Percentiles rank a stretch among this genome's conserved stretches.
Conservation (phyloP, 805 yeast genomes). For the Spathaspora passalidarum region DNA sequence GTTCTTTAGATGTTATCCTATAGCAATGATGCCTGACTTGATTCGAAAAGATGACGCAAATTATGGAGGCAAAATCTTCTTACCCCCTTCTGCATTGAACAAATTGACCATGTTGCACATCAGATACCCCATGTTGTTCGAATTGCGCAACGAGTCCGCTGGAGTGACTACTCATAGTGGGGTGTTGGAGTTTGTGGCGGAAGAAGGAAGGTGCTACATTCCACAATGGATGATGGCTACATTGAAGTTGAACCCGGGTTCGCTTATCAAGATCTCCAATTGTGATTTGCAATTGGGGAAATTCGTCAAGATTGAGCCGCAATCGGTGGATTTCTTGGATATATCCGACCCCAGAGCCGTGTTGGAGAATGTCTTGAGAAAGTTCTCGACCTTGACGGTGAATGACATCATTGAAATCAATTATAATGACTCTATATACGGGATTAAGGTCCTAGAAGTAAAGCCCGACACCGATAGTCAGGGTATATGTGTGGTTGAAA, state of each 20-base stretch:
- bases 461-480: conserved; percentile 66
- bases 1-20: conserved; percentile 88
- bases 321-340: conserved; percentile 86
- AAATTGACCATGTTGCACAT: conserved; percentile 88
- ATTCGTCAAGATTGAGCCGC: conserved; percentile 94
- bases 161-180: conserved; percentile 77
- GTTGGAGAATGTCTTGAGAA: conserved; percentile 84
- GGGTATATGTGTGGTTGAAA: conserved; percentile 92
- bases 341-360: conserved; percentile 97
- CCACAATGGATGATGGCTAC: conserved; percentile 97
- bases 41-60: conserved; percentile 74
- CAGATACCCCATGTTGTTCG: conserved; percentile 94
- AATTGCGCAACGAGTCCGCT: conserved; percentile 65
- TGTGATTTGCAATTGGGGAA: conserved; percentile 82
- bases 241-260: conserved; percentile 69
- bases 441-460: conserved; percentile 80
- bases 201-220: conserved; percentile 90
- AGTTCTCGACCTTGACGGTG: conserved; percentile 82
- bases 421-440: conserved; percentile 76
- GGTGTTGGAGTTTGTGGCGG: conserved; percentile 93
- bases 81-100: conserved; percentile 90
- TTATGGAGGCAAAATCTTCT: conserved; percentile 91
- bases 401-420: conserved; percentile 80
- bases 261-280: conserved; percentile 69
- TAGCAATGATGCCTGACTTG: conserved; percentile 81